phyloP scores from a whole-genome alignment of 2,329 filamentous ascomycete species.

The Shiraia sp. region DNA sequence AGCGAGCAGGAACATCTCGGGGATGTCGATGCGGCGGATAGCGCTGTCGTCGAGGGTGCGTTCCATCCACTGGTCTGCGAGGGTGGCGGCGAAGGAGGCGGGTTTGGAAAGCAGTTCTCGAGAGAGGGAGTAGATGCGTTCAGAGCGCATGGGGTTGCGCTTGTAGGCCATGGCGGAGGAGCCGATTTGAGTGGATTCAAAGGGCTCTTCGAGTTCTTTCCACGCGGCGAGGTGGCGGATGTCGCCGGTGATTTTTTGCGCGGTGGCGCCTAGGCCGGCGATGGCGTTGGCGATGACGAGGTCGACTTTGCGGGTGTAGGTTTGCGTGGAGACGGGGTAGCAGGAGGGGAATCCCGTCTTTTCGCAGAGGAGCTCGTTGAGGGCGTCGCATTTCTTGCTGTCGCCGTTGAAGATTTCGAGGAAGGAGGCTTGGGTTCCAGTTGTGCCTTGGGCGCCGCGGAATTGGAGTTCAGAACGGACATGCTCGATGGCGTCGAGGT shows the following conservation, averaged over 20 bases:
- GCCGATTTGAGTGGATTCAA: constrained; percentile 70
- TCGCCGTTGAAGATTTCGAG: constrained; percentile 68
- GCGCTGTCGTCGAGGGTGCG: constrained; percentile 77
- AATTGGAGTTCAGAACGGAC: constrained; percentile 72
- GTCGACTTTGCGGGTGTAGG: constrained; percentile 82
- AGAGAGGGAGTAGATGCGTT: constrained; percentile 63
- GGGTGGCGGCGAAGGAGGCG: constrained; percentile 63
- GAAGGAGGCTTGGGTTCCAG: constrained; percentile 65
- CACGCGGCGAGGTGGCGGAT: constrained; percentile 73
- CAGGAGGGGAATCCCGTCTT: constrained; percentile 67
- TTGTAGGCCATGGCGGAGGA: constrained; percentile 64
- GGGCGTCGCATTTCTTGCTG: constrained; percentile 62
- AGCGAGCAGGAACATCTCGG: constrained; percentile 54
- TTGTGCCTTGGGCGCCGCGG: constrained; percentile 63
- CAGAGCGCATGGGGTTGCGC: constrained; percentile 62
- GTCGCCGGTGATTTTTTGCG: constrained; percentile 73
- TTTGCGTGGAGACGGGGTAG: constrained; percentile 71
- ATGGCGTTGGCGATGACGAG: constrained; percentile 80
- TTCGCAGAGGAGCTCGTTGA: constrained; percentile 66
- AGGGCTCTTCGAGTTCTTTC: constrained; percentile 87
- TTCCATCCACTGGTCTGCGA: constrained; percentile 78
- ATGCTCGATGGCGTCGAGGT: constrained; percentile 72
- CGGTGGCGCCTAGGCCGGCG: constrained; percentile 76
- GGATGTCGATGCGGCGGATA: constrained; percentile 61
- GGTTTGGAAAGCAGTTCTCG: constrained; percentile 59